Conservation (phyloP, 192 early-diverging fungal genomes). For the Gamsiella multidivaricata region DNA sequence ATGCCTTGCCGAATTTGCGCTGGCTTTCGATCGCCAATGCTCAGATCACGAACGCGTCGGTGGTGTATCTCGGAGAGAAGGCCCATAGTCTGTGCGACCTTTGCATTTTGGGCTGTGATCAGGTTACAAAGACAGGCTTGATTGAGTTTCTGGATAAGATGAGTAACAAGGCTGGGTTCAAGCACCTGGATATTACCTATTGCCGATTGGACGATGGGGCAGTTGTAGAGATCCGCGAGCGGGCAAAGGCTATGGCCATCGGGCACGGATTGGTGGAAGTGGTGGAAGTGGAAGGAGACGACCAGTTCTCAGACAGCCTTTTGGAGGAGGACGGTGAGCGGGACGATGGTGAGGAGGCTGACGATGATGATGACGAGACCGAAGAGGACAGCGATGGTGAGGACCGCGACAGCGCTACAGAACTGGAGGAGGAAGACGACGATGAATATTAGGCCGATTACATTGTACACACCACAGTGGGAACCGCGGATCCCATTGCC, state of each 20-base stretch:
- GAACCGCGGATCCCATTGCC: too few species aligned
- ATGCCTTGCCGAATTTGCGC: slow-evolving; percentile 19
- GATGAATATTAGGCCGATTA: too few species aligned
- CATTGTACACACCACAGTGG: too few species aligned
- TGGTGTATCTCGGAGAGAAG: slow-evolving; percentile 29
- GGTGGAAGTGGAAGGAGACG: slow-evolving; percentile 44
- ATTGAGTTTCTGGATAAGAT: slow-evolving; percentile 41
- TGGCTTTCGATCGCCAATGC: slow-evolving; percentile 50
- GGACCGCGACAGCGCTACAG: slow-evolving; percentile 13
- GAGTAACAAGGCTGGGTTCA: slow-evolving; percentile 20
- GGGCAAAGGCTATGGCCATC: slow-evolving; percentile 12
- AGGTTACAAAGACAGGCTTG: slow-evolving; percentile 37
- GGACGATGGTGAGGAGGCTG: slow-evolving; percentile 17
- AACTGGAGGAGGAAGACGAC: slow-evolving; percentile 17
- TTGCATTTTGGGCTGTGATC: slow-evolving; percentile 49
- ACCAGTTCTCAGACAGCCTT: slow-evolving; percentile 44
- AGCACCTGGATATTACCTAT: slow-evolving; percentile 39
- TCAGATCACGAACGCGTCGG: slow-evolving; percentile 38
- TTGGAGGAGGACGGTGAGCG: slow-evolving; percentile 19
- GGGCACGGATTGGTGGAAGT: slow-evolving; percentile 7
- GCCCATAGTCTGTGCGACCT: slow-evolving; percentile 30
- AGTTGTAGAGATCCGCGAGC: slow-evolving; percentile 43
- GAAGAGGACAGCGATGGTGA: background rate
- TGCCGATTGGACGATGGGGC: slow-evolving; percentile 34
- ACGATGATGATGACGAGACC: slow-evolving; percentile 3